Evolutionary conservation across 352 stramenopile genomes (phyloP).

Genomic region (Thalassiosira exigua): DNA sequence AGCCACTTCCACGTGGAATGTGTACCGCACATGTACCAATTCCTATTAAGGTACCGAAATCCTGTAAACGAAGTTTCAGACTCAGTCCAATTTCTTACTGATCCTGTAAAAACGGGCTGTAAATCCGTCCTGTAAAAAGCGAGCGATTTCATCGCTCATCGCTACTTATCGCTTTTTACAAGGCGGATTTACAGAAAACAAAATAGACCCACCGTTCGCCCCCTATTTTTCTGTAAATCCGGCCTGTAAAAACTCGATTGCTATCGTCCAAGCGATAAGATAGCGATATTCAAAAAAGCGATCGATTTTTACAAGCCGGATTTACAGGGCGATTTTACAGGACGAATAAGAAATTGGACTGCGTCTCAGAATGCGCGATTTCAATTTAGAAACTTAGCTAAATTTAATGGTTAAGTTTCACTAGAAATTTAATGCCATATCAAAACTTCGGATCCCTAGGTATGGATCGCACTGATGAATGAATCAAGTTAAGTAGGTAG

Average conservation of each 20-base stretch:
- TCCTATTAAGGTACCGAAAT: no score
- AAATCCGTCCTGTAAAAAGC: not conserved
- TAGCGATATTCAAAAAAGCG: not conserved
- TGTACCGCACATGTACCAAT: no score
- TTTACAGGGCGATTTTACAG: not conserved
- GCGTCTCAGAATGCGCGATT: not conserved
- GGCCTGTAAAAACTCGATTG: no score
- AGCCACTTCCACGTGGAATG: no score
- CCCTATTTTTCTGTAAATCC: no score
- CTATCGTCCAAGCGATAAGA: not conserved
- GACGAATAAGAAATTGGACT: not conserved
- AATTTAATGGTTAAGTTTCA: no score
- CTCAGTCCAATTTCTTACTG: not conserved
- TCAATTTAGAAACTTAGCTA: no score
- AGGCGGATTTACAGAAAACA: not conserved
- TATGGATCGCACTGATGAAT: no score
- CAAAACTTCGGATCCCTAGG: no score
- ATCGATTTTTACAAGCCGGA: not conserved
- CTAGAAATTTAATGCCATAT: no score
- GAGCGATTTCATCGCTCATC: not conserved
- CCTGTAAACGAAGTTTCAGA: not conserved
- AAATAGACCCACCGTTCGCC: no score
- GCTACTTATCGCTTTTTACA: slow-evolving; percentile 4
- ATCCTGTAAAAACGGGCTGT: not conserved
- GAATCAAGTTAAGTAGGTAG: no score